Conservation (phyloP, 352 stramenopile species). For the Pythium apleroticum region DNA sequence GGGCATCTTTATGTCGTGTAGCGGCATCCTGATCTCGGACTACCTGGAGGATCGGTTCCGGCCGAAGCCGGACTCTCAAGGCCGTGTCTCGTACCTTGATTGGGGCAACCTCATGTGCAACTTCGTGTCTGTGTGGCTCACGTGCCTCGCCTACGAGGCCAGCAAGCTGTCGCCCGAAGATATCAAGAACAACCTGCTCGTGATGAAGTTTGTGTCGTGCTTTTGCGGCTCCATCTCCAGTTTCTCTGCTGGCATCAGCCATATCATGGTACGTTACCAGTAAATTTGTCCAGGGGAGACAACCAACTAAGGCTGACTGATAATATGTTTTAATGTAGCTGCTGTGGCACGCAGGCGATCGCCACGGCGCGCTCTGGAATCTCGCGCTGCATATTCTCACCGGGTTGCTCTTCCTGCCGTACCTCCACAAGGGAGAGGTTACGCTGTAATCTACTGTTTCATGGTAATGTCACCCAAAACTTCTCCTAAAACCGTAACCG, state of each 20-base stretch:
- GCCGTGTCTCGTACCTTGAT: conserved; percentile 29
- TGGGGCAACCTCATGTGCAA: conserved; percentile 44
- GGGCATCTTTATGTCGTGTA: conserved; percentile 46
- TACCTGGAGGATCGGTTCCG: conserved; percentile 26
- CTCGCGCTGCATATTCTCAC: conserved; percentile 30
- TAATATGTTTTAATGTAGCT: conserved; percentile 13
- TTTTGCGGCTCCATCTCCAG: conserved; percentile 44
- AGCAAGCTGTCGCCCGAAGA: conserved; percentile 32
- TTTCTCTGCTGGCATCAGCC: conserved; percentile 32
- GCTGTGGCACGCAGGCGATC: conserved; percentile 27
- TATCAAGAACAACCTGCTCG: conserved; percentile 34
- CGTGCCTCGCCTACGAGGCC: conserved; percentile 33
- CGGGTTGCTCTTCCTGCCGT: conserved; percentile 36
- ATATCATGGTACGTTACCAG: conserved; percentile 34
- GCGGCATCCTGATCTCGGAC: conserved; percentile 32
- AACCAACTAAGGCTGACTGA: conserved; percentile 5
- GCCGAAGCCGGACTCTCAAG: conserved; percentile 18
- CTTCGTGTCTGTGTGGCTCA: conserved; percentile 36
- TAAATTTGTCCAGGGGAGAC: no score
- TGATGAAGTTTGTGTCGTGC: conserved; percentile 44
- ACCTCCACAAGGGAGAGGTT: conserved; percentile 27
- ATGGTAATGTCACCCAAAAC: not conserved
- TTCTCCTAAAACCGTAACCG: not conserved
- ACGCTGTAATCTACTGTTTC: conserved; percentile 8
- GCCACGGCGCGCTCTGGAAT: conserved; percentile 25